phyloP scores from a whole-genome alignment of 768 basidiomycete genomes.

The Hygrophoropsis aurantiaca region DNA sequence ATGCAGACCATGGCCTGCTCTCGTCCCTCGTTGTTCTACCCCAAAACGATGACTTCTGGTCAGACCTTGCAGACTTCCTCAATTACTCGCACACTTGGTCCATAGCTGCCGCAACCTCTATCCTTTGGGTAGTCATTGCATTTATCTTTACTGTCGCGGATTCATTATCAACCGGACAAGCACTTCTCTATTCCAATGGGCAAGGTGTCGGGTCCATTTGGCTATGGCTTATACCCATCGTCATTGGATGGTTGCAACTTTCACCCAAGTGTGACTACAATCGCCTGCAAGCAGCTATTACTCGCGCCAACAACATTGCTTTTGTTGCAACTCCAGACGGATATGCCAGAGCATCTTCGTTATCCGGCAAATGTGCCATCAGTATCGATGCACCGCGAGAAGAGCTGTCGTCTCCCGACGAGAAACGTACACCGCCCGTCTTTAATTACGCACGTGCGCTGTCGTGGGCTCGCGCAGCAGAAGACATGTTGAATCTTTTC shows the following conservation, averaged over 20 bases:
- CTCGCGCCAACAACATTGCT: slow-evolving; percentile 26
- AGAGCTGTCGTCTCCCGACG: slow-evolving; percentile 19
- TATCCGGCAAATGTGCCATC: not conserved
- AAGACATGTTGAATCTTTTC: not conserved
- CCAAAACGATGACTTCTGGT: slow-evolving; percentile 45
- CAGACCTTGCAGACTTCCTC: slow-evolving; percentile 28
- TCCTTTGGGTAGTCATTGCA: slow-evolving; percentile 45
- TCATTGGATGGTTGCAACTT: slow-evolving; percentile 40
- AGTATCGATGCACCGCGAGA: not conserved
- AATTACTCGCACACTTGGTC: slow-evolving; percentile 42
- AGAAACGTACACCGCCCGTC: slow-evolving; percentile 20
- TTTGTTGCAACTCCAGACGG: slow-evolving; percentile 19
- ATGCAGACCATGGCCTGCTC: slow-evolving; percentile 25
- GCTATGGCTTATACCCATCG: slow-evolving; percentile 44
- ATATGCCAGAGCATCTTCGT: not conserved
- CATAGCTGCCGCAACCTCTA: slow-evolving; percentile 37
- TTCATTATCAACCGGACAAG: slow-evolving; percentile 14
- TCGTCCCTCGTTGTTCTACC: slow-evolving; percentile 43
- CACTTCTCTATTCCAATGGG: slow-evolving; percentile 30
- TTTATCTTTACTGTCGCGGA: slow-evolving; percentile 41
- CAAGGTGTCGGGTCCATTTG: slow-evolving; percentile 40
- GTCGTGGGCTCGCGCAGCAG: slow-evolving; percentile 16
- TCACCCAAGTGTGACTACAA: slow-evolving; percentile 38
- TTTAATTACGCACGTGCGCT: slow-evolving; percentile 24
- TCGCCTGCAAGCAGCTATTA: slow-evolving; percentile 29